Evolutionary conservation across 2,329 filamentous ascomycete genomes (phyloP), one percentile per base, ranked within the genome.

Genomic region (Aspergillus novoparasiticus): DNA sequence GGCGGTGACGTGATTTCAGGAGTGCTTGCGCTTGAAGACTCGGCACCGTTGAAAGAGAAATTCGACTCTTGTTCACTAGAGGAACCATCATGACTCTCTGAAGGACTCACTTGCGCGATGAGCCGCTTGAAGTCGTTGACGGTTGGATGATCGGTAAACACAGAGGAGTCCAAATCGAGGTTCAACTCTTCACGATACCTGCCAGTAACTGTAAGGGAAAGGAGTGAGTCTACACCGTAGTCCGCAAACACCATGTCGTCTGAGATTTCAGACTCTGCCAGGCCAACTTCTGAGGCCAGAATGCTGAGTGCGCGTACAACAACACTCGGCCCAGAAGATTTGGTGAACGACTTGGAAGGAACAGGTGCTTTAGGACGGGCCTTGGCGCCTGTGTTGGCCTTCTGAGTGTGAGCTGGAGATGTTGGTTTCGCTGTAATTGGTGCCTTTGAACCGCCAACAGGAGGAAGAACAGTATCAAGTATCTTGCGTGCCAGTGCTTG

Each of bases 101-200:
- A 69, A 14, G 78, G 73, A 26, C 72, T 71, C 59, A 74, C 70
- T 51, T 76, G 72, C 3, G 66, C 61, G 66, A 88, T 81, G 72
- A 86, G 82, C 65, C 82, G 82, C 79, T 87, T 87, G 80, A 88
- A 83, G 66, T 85, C 84, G 41, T 85, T 85, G 61, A 88, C 83
- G 11, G 85, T 87, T 2, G 85, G 81, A 63, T 85, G 84, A 65
- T 88, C 86, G 6, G 85, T 86, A 77, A 88, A 88, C 26, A 88
- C 77, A 32, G 83, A 84, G 12, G 85, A 86, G 61, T 84, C 82
- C 61, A 88, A 83, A 58, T 87, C 86, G 65, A 88, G 77, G 64
- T 86, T 83, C 26, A 88, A 79, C 53, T 88, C 86, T 71, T 88
- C 86, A 46, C 86, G 84, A 76, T 88, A 87, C 71, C 84, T 84